Conservation (phyloP, 140 eudicot genomes). For the Flaveria floridana region DNA sequence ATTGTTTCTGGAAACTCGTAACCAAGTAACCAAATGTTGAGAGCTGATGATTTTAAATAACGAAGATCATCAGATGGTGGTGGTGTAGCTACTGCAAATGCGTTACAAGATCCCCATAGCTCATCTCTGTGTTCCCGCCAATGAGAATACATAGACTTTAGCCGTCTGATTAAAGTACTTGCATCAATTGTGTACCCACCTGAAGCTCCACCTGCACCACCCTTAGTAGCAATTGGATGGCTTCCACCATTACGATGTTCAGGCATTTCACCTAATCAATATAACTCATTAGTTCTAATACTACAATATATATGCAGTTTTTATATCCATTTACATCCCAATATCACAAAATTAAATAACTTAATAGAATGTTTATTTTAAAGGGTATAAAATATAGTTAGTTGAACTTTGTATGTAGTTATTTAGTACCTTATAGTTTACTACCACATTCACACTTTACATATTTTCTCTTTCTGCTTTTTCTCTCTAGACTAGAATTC, state of each 20-base stretch:
- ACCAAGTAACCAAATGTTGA: conserved; percentile 49
- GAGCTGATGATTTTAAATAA: conserved; percentile 45
- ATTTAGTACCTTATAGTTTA: not conserved
- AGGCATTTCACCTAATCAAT: conserved; percentile 32
- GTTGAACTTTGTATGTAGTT: not conserved
- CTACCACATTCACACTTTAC: not conserved
- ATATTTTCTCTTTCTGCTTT: not conserved
- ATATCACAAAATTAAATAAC: not conserved
- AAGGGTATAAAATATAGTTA: not conserved
- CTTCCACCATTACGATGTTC: conserved; percentile 36
- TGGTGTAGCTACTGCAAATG: conserved; percentile 48
- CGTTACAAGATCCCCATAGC: conserved; percentile 44
- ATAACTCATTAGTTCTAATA: conserved; percentile 10
- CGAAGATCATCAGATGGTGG: conserved; percentile 50
- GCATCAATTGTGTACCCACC: conserved; percentile 37
- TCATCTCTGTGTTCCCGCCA: conserved; percentile 42
- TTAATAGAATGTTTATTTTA: not conserved
- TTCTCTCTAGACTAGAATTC: not conserved
- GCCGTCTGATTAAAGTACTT: conserved; percentile 25
- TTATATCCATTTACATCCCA: not conserved
- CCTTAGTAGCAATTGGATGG: conserved; percentile 27
- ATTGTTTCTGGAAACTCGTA: conserved; percentile 53
- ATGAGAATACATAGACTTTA: conserved; percentile 37
- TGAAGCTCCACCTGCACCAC: conserved; percentile 26
- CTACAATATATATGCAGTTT: not conserved